These are phyloP conservation scores for Byssochlamys sp. DNA, from an alignment of 2,329 filamentous ascomycete genomes.

Conservation along the genomic window DNA sequence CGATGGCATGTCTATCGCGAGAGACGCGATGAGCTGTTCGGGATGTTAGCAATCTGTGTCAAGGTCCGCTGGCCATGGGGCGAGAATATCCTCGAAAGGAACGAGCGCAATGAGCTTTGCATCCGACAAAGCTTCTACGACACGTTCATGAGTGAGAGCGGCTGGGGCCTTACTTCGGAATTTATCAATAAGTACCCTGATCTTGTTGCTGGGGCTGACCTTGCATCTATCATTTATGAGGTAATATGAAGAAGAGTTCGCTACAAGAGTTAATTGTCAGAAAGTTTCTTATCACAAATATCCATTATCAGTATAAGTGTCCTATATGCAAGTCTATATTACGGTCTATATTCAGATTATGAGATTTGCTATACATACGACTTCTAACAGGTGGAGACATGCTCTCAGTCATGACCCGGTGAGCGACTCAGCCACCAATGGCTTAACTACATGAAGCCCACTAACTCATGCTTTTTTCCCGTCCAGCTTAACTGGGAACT, in stretches of 20 bases:
- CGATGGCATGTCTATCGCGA: conserved; percentile 12
- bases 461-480: background rate
- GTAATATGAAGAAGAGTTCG: background rate
- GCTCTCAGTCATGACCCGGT: background rate
- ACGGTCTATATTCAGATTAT: background rate
- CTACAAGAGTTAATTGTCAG: background rate
- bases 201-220: conserved; percentile 13
- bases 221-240: conserved; percentile 2
- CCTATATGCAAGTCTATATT: background rate
- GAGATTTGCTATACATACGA: background rate
- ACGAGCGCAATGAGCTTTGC: conserved; percentile 11
- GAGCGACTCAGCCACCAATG: background rate
- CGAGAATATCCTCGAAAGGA: conserved; percentile 13
- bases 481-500: background rate
- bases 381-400: background rate
- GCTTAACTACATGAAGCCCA: background rate
- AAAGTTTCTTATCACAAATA: background rate
- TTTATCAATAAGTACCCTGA: conserved; percentile 16
- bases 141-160: conserved; percentile 11
- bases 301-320: background rate
- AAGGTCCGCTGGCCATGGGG: conserved; percentile 20
- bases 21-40: background rate
- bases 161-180: conserved; percentile 18
- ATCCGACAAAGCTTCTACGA: conserved; percentile 12
- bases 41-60: conserved; percentile 9